Evolutionary conservation across 225 moss, liverwort and hornwort species (phyloP).

Genomic region (Bryoerythrophyllum caledonicum): DNA sequence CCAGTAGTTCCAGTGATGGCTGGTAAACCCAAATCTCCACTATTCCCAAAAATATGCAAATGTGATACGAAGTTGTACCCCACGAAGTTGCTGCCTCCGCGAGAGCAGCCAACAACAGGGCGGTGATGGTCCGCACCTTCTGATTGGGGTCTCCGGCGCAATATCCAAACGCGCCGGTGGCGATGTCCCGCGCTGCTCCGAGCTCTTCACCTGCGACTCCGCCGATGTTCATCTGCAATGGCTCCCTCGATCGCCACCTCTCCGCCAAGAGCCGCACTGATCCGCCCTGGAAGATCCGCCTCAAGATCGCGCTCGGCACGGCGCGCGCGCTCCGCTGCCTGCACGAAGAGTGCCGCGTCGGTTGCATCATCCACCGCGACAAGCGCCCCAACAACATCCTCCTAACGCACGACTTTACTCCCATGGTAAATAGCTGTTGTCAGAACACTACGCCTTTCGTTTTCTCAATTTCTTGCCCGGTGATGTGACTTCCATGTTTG

Average conservation of each 20-base stretch:
- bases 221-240: conserved; percentile 73
- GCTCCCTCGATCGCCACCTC: conserved; percentile 69
- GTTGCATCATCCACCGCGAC: conserved; percentile 59
- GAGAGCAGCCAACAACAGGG: too few relatives aligned
- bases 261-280: conserved; percentile 35
- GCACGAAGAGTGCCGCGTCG: conserved; percentile 56
- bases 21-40: too few relatives aligned
- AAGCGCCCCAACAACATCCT: conserved; percentile 59
- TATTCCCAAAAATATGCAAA: too few relatives aligned
- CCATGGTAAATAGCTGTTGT: conserved; percentile 33
- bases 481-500: background rate
- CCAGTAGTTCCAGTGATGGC: too few relatives aligned
- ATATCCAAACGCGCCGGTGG: too few relatives aligned
- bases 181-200: too few relatives aligned
- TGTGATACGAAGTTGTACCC: too few relatives aligned
- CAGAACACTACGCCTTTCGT: background rate
- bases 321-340: conserved; percentile 43
- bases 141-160: too few relatives aligned
- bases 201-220: too few relatives aligned
- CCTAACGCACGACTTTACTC: conserved; percentile 58
- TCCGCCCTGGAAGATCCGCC: conserved; percentile 36
- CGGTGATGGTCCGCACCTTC: too few relatives aligned
- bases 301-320: conserved; percentile 45
- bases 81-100: too few relatives aligned
- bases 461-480: background rate